Conservation (phyloP, 73 alveolate genomes). For the Tetrahymena thermophila region DNA sequence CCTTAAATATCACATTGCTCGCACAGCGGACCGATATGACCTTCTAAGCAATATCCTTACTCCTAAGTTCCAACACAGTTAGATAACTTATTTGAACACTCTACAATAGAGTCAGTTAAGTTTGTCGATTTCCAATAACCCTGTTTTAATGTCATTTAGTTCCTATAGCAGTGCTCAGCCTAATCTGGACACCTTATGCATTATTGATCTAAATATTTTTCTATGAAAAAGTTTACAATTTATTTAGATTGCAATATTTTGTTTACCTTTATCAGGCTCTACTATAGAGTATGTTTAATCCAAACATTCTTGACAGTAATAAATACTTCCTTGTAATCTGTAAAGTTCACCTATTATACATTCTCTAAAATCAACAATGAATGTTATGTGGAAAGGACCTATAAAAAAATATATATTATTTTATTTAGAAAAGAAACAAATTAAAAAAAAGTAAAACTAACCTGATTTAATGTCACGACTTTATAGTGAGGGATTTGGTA, state of each 20-base stretch:
- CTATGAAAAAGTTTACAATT: neutral
- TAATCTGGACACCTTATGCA: neutral
- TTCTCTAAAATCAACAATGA: neutral
- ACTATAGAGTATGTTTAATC: neutral
- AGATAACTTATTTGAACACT: neutral
- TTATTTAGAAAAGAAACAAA: neutral
- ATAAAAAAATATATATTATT: neutral
- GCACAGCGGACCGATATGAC: conserved; percentile 32
- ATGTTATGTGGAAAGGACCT: neutral
- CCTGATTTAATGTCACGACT: neutral
- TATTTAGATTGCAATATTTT: neutral
- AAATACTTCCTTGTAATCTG: neutral
- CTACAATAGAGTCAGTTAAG: neutral
- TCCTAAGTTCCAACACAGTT: conserved; percentile 19
- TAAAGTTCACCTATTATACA: neutral
- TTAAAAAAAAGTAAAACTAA: neutral
- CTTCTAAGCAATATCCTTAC: neutral
- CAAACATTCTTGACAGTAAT: neutral
- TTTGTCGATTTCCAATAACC: conserved; percentile 20
- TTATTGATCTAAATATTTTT: neutral
- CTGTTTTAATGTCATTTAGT: neutral
- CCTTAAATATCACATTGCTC: conserved; percentile 26
- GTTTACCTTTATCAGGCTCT: neutral
- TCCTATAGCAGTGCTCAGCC: neutral
- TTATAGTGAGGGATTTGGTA: neutral